These are phyloP conservation scores for Kuraishia cidri DNA, from an alignment of 805 yeast species.

Conservation along the genomic window DNA sequence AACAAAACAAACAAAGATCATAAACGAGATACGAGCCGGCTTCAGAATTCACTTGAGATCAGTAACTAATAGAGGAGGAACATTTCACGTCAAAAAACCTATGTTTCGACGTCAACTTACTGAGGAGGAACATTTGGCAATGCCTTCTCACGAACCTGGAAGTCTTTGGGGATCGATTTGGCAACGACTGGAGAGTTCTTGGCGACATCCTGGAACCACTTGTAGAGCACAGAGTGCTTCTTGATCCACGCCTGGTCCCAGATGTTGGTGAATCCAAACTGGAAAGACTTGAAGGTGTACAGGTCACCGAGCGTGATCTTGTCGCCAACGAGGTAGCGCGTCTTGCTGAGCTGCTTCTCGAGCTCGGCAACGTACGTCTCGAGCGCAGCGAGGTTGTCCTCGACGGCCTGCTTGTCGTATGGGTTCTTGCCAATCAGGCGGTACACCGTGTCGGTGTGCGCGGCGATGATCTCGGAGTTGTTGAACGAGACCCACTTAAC, in stretches of 20 bases:
- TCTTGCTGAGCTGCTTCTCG: constrained; percentile 27
- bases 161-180: constrained; percentile 31
- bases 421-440: constrained; percentile 60
- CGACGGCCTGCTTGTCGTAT: constrained; percentile 61
- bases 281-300: constrained; percentile 29
- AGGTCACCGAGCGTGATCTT: constrained; percentile 35
- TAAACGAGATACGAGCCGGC: no score
- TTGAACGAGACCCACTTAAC: constrained; percentile 73
- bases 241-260: constrained; percentile 44
- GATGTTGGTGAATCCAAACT: constrained; percentile 36
- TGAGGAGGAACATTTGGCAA: constrained; percentile 54
- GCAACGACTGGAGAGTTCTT: constrained; percentile 28
- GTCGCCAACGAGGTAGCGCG: constrained; percentile 38
- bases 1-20: no score
- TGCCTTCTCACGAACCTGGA: constrained; percentile 47
- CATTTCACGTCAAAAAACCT: no score
- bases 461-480: constrained; percentile 54
- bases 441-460: constrained; percentile 38
- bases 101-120: no score
- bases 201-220: constrained; percentile 37
- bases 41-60: no score
- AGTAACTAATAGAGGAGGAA: no score
- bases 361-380: constrained; percentile 7
- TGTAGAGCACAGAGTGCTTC: constrained; percentile 35
- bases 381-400: constrained; percentile 9